phyloP scores from a whole-genome alignment of 1,284 basidiomycete species.

The Puccinia horiana region DNA sequence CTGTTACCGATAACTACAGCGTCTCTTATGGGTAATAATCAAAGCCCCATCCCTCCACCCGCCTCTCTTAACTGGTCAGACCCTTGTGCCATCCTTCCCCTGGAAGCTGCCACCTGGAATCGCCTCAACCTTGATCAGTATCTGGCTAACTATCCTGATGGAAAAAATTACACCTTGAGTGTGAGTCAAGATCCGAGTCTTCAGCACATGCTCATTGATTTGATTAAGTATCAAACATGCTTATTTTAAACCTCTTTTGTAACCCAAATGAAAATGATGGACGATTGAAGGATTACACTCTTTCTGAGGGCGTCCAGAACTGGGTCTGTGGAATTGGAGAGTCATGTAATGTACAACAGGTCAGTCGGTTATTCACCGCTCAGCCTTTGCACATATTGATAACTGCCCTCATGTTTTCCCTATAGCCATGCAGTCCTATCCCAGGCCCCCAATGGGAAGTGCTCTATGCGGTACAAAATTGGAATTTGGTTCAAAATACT shows the following conservation, averaged over 20 bases:
- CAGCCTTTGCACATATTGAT: neutral
- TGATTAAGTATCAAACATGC: neutral
- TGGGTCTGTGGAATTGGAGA: conserved; percentile 47
- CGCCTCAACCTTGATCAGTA: conserved; percentile 40
- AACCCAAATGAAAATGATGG: neutral
- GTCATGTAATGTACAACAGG: conserved; percentile 37
- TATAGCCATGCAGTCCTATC: conserved; percentile 37
- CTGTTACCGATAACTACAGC: conserved; percentile 11
- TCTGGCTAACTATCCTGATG: conserved; percentile 23
- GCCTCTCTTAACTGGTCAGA: conserved; percentile 39
- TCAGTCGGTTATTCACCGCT: neutral
- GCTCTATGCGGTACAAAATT: conserved; percentile 41
- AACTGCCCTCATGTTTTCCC: neutral
- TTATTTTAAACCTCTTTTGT: neutral
- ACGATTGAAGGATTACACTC: conserved; percentile 20
- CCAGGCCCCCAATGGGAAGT: conserved; percentile 36
- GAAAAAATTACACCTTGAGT: conserved; percentile 17
- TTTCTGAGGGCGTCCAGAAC: conserved; percentile 25
- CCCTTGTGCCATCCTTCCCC: conserved; percentile 34
- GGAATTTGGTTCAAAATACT: conserved; percentile 46
- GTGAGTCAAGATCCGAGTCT: neutral
- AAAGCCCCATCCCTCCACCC: neutral
- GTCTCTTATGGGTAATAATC: neutral
- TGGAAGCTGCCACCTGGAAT: conserved; percentile 30
- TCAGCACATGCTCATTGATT: neutral